Evolutionary conservation across 2,329 filamentous ascomycete species (phyloP).

Genomic region (Chrysoporthe austroafricana): DNA sequence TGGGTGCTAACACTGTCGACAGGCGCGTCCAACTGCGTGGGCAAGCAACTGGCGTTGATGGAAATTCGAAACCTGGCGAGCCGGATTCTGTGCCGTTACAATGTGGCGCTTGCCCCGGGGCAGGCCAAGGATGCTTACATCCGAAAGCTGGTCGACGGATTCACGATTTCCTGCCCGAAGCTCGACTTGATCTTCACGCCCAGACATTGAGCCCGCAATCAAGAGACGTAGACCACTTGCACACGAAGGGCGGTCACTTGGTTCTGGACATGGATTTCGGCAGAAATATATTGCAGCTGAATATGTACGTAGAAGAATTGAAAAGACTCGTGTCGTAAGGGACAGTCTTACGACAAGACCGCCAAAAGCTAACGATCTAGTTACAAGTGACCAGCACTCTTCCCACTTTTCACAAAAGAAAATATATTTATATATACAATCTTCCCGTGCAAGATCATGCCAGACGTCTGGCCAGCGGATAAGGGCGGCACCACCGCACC

Average conservation of each 20-base stretch:
- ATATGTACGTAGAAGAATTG: neutral
- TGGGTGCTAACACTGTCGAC: neutral
- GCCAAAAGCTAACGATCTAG: neutral
- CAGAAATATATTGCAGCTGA: neutral
- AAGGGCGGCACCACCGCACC: neutral
- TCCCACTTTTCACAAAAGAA: neutral
- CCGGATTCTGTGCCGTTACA: slow-evolving; percentile 15
- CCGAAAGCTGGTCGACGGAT: slow-evolving; percentile 19
- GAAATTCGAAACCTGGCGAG: slow-evolving; percentile 23
- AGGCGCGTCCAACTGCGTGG: slow-evolving; percentile 26
- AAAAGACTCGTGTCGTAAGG: neutral
- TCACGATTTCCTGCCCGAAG: slow-evolving; percentile 22
- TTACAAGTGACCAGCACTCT: neutral
- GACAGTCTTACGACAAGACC: neutral
- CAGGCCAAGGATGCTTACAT: slow-evolving; percentile 18
- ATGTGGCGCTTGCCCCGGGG: slow-evolving; percentile 24
- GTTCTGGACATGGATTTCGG: neutral
- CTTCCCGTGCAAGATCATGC: neutral
- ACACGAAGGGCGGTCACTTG: neutral
- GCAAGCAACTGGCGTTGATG: slow-evolving; percentile 25
- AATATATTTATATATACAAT: too few species aligned
- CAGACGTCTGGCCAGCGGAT: slow-evolving; percentile 1
- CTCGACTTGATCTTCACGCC: slow-evolving; percentile 25
- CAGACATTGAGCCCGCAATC: neutral
- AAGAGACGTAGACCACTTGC: too few species aligned